Evolutionary conservation across 2,329 filamentous ascomycete species (phyloP).

Genomic region (Elsinoe australis): DNA sequence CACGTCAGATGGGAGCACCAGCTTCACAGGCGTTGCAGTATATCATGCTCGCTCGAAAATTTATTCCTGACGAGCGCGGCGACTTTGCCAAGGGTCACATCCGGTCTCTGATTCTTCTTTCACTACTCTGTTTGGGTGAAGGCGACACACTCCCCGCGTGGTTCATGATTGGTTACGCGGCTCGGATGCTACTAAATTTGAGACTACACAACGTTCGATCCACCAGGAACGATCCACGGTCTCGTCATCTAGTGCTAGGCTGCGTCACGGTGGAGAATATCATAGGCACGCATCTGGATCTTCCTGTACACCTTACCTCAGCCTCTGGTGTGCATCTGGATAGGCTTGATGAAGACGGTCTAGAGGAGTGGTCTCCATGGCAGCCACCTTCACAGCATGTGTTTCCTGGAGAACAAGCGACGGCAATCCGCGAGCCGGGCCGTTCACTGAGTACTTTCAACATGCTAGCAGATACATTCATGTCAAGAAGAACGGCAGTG

Average conservation of each 20-base stretch:
- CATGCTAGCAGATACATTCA: background rate
- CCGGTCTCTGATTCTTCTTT: constrained; percentile 42
- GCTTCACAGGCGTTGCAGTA: background rate
- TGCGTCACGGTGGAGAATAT: constrained; percentile 55
- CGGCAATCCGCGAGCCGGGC: constrained; percentile 1
- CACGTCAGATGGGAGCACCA: constrained; percentile 21
- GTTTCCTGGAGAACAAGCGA: background rate
- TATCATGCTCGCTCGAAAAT: constrained; percentile 19
- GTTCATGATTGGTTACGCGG: constrained; percentile 57
- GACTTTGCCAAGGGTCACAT: constrained; percentile 35
- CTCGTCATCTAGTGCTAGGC: background rate
- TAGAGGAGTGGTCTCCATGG: constrained; percentile 72
- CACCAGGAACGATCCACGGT: background rate
- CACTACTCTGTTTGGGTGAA: constrained; percentile 55
- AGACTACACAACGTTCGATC: constrained; percentile 22
- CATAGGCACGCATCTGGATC: constrained; percentile 46
- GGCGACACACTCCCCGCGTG: constrained; percentile 54
- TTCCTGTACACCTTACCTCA: constrained; percentile 43
- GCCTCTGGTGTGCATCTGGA: constrained; percentile 44
- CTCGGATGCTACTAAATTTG: constrained; percentile 39
- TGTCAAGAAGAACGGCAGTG: background rate
- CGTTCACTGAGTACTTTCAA: constrained; percentile 16
- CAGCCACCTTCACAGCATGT: background rate
- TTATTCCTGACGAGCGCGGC: constrained; percentile 30
- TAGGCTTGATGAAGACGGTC: constrained; percentile 54